Evolutionary conservation across 176 grass and related monocot genomes (phyloP), one percentile per base, ranked within the genome.

Genomic region (Paspalum vaginatum): DNA sequence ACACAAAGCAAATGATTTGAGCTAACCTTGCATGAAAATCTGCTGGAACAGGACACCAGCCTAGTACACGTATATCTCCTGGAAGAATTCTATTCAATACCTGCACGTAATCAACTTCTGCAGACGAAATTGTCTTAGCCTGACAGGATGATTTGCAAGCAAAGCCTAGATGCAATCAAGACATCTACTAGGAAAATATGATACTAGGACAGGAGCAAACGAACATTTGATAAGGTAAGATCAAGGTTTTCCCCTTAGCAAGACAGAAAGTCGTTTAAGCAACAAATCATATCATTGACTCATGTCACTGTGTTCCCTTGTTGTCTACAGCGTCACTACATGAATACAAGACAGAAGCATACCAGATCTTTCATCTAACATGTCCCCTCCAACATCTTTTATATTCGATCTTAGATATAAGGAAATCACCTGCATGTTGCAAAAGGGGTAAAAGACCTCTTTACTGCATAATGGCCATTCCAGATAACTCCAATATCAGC

Each of bases 41-140:
- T 61, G 65, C 75, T 53, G 85, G 51, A 87, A 98, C 87, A 65
- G 95, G 86, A 84, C 82, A 94, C 95, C 92, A 98, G 55, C 92
- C 92, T 73, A 91, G 71, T 60, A 98, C 92, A 59, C 92, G 80
- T 87, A 98, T 94, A 93, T 98, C 95, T 70, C 59, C 53, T 59
- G 95, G 95, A 74, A 94, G 90, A 46, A 91, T 87, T 93, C 81
- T 94, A 64, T 98, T 98, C 79, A 94, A 75, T 61, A 98, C 95
- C 81, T 79, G 92, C 70, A 93, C 92, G 89, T 94, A 94, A 90
- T 94, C 92, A 47, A 98, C 94, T 91, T 98, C 95, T 98, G 89
- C 8, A 14, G 81, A 24, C 74, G 70, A 21, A 42, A 84, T 10
- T 44, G 46, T 51, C 15, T 80, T 54, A 80, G 40, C 75, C n/a